Evolutionary conservation across 305 asterid genomes (phyloP).

Genomic region (Vinca major): DNA sequence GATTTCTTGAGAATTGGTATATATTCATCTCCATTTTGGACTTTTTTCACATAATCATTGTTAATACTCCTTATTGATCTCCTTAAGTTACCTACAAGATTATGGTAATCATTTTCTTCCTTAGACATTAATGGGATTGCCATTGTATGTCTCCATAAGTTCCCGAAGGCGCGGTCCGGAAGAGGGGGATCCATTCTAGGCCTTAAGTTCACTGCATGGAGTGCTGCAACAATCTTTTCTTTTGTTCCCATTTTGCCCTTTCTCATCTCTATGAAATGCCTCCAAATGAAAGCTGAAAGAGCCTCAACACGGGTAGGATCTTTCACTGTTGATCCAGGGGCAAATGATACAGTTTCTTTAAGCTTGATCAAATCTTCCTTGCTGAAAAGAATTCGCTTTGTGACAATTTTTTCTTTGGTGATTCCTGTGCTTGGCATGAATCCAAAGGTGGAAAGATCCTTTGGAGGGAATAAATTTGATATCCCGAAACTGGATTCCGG

Average conservation of each 20-base stretch:
- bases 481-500: constrained; percentile 8
- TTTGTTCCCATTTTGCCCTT: not conserved
- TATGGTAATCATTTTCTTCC: not conserved
- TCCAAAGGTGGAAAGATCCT: constrained; percentile 11
- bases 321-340: constrained; percentile 11
- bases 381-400: constrained; percentile 14
- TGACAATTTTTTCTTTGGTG: constrained; percentile 11
- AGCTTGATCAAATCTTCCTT: constrained; percentile 19
- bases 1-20: not conserved
- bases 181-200: constrained; percentile 21
- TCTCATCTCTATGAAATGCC: constrained; percentile 9
- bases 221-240: constrained; percentile 13
- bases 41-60: not conserved
- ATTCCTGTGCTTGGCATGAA: not conserved
- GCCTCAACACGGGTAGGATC: constrained; percentile 24
- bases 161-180: constrained; percentile 20
- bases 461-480: constrained; percentile 15
- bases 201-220: constrained; percentile 25
- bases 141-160: constrained; percentile 14
- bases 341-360: constrained; percentile 6
- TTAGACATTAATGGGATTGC: not conserved
- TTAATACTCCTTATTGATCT: constrained; percentile 11
- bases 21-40: constrained; percentile 14
- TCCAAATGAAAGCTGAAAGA: constrained; percentile 26
- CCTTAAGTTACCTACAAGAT: constrained; percentile 12